These are phyloP conservation scores for Lipomyces yarrowii DNA, from an alignment of 1,139 yeast species.

Conservation along the genomic window DNA sequence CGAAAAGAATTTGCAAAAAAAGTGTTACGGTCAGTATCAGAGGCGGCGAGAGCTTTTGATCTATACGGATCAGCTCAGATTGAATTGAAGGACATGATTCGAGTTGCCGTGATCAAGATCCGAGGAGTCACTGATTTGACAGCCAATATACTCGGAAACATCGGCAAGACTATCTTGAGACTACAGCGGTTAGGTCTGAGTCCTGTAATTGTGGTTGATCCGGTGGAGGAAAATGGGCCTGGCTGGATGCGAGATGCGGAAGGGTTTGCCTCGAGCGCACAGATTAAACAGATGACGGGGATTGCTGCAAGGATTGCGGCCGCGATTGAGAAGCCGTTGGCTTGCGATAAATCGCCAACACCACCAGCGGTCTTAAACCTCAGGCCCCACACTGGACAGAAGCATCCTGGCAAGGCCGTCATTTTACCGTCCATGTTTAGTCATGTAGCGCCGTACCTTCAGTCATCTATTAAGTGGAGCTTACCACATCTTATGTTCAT, in stretches of 20 bases:
- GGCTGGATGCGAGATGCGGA: background rate
- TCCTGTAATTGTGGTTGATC: conserved; percentile 46
- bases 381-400: background rate
- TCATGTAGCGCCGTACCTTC: conserved; percentile 23
- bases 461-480: conserved; percentile 10
- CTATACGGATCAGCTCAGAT: conserved; percentile 30
- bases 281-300: conserved; percentile 9
- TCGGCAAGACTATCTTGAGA: conserved; percentile 54
- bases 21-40: conserved; percentile 39
- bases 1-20: conserved; percentile 44
- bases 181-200: conserved; percentile 55
- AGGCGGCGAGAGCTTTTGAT: conserved; percentile 23
- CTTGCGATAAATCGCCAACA: background rate
- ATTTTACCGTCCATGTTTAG: conserved; percentile 30
- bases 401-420: conserved; percentile 22
- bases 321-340: conserved; percentile 18
- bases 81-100: conserved; percentile 46
- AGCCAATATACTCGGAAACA: conserved; percentile 46
- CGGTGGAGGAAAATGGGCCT: conserved; percentile 7
- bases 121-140: conserved; percentile 46
- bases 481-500: conserved; percentile 44
- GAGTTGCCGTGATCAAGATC: conserved; percentile 57
- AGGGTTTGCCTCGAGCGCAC: conserved; percentile 7
- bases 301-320: conserved; percentile 21
- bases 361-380: background rate